Evolutionary conservation across 179 eudicot genomes (phyloP), one percentile per base, ranked within the genome.

Genomic region (Spergularia azorica): DNA sequence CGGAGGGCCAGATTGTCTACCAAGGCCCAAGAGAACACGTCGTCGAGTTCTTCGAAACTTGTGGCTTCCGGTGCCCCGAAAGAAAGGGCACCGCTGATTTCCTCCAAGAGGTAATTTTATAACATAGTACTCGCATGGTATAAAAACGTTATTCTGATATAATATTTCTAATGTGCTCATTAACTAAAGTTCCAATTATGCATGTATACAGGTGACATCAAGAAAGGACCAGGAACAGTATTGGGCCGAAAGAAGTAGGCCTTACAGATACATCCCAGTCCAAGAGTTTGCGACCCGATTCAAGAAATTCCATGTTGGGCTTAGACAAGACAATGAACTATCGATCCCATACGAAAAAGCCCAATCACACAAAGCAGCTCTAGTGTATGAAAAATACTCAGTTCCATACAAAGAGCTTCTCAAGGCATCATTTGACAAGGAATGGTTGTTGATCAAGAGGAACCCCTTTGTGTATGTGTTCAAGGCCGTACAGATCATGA

Each of bases 61-160:
- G 95, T 69, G 99, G 99, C 1, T 95, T 95, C 81, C 87, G 79
- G 0, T 93, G 97, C 63, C 99, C 99, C 1, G 97, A 93, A 63
- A 81, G 99, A 39, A 95, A 95, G 78, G 99, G 99, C n/a, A 85
- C 86, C 0, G 99, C 99, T 20, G 99, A 95, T 84, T 95, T 93
- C 86, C 87, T 95, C 46, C 99, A 95, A 84, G 99, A 95, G 92
- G 98, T 95, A 89, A 43, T 43, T 78, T 10, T 63, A 26, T 26
- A 26, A 0, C 32, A 26, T 26, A 26, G 32, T 26, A 26, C 32
- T 26, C 32, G 32, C 32, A 26, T 26, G 32, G 32, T 26, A 26
- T 26, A 26, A 26, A 26, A 26, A 26, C 32, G 32, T 26, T 26
- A 26, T 26, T 26, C 32, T 26, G 32, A n/a, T n/a, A n/a, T n/a